A percentile compares a stretch with the other conserved stretches of the same genome.
Evolutionary conservation across 2,329 filamentous ascomycete species (phyloP).

Genomic region (Chaetoscypha palmicola): DNA sequence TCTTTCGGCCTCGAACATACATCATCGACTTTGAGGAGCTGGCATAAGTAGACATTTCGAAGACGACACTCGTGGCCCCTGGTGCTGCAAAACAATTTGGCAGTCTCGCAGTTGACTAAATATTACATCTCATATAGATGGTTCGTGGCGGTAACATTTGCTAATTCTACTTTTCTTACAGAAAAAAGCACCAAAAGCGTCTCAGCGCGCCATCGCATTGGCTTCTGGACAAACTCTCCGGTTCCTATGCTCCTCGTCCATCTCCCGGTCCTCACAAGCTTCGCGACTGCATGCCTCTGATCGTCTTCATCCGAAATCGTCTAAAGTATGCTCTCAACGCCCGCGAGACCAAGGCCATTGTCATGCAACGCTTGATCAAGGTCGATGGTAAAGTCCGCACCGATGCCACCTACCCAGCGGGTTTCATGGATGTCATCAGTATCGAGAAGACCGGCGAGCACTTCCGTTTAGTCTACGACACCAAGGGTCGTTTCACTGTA

Average conservation of each 20-base stretch:
- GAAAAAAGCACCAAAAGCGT: constrained; percentile 99
- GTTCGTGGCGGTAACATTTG: constrained; percentile 2
- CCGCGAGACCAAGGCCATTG: constrained; percentile 94
- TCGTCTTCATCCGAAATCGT: constrained; percentile 95
- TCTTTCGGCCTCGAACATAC: no score
- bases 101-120: no score
- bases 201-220: constrained; percentile 98
- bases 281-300: constrained; percentile 96
- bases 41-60: no score
- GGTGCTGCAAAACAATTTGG: no score
- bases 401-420: constrained; percentile 92
- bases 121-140: no score
- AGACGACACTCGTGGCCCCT: no score
- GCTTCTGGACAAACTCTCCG: constrained; percentile 99
- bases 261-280: constrained; percentile 95
- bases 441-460: constrained; percentile 99
- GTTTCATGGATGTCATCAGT: constrained; percentile 99
- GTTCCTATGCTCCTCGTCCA: constrained; percentile 68
- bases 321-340: constrained; percentile 99
- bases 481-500: constrained; percentile 99
- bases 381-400: constrained; percentile 99
- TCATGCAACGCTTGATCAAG: constrained; percentile 99
- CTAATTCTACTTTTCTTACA: constrained; percentile 35
- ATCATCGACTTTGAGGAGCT: no score
- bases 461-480: constrained; percentile 99